A percentile compares a stretch with the other conserved stretches of the same genome.
Conservation (phyloP, 352 stramenopile genomes). For the Phytophthora macrochlamydospora region DNA sequence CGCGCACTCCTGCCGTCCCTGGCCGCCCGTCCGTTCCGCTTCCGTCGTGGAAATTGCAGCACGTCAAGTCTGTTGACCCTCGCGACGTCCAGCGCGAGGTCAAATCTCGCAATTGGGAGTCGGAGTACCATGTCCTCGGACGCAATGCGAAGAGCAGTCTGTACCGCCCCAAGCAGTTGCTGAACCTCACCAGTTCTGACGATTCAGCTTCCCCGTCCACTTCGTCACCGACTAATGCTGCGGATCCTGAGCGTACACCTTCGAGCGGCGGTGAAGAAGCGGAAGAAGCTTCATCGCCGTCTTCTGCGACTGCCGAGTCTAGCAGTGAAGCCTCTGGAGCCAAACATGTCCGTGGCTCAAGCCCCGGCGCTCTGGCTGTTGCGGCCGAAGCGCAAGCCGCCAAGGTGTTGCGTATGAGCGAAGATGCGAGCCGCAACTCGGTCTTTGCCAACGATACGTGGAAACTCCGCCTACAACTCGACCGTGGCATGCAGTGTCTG, state of each 20-base stretch:
- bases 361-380: conserved; percentile 28
- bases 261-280: conserved; percentile 16
- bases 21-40: conserved; percentile 53
- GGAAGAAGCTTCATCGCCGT: conserved; percentile 9
- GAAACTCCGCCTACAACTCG: conserved; percentile 71
- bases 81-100: conserved; percentile 62
- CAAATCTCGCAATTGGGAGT: conserved; percentile 80
- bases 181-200: conserved; percentile 47
- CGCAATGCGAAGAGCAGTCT: conserved; percentile 81
- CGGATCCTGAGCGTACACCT: conserved; percentile 26
- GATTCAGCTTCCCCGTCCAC: conserved; percentile 8
- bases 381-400: conserved; percentile 31
- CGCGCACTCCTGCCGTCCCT: conserved; percentile 31
- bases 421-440: conserved; percentile 46
- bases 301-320: conserved; percentile 23
- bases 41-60: conserved; percentile 84
- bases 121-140: conserved; percentile 73
- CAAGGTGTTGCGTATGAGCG: conserved; percentile 66
- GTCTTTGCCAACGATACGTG: conserved; percentile 83
- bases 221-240: conserved; percentile 19
- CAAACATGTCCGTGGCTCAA: conserved; percentile 26
- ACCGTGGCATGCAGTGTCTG: conserved; percentile 77
- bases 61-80: conserved; percentile 78
- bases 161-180: conserved; percentile 74
- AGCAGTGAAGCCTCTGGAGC: conserved; percentile 33